Base-by-base conservation (phyloP, 2,329 filamentous ascomycete genomes). In the Colletotrichum sp. region DNA sequence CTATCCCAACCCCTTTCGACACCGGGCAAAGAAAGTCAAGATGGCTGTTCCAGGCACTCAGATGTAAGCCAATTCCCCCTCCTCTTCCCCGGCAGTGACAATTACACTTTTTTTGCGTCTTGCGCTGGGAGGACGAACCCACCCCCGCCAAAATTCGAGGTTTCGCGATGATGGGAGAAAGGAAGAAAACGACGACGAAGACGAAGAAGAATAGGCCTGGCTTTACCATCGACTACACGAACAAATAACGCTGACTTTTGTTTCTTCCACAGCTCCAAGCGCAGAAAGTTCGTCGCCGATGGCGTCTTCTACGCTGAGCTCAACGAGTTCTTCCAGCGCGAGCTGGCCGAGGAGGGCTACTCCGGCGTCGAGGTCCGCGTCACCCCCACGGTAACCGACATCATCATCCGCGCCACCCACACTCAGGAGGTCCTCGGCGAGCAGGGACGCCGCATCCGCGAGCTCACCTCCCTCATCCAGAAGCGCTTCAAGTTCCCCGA, bases 401-500 rank as follows among this genome's bases (percentile, higher is more conserved):
- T 99, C 93, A 99, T 99, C 93, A 98, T 99, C 93, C 97, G 97
- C 89, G 97, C 97, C 87, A 99, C 97, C 86, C 97, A 99, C 94
- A 99, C 97, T 87, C 97, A 99, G 92, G 98, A 99, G 92, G 98
- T 99, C 83, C 95, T 99, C 86, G 97, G 97, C 87, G 97, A 99
- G 94, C 97, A 99, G 93, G 97, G 97, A 86, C 96, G 97, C 91
- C 95, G 97, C 91, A 99, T 99, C 90, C 96, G 97, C 89, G 97
- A 99, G 93, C 96, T 99, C 90, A 99, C 97, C 88, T 98, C 96
- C 86, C 94, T 99, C 88, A 99, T 99, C 93, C 98, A 99, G 93
- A 99, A 99, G 95, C 96, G 97, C 87, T 99, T 99, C 95, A 98
- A 98, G 93, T 99, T 99, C 94, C 96, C 97, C 90, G 96, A 99